These are phyloP conservation scores for Anastatica hierochuntica DNA, from an alignment of 345 rosid genomes.

Conservation along the genomic window DNA sequence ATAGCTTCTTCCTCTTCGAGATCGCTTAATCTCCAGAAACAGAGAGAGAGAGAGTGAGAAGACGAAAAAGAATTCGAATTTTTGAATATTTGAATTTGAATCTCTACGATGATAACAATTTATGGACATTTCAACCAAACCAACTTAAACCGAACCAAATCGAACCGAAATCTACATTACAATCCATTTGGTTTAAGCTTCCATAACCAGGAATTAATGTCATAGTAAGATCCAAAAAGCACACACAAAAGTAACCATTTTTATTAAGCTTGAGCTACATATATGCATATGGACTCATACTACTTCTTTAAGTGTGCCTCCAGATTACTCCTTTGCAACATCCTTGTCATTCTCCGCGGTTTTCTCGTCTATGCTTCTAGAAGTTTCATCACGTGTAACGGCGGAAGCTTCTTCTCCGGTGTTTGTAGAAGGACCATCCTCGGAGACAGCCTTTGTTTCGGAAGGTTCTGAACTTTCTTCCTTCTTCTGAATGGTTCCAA, in stretches of 20 bases:
- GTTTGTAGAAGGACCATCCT: constrained; percentile 36
- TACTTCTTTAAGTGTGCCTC: not conserved
- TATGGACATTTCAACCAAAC: no score
- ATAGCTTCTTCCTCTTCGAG: constrained; percentile 23
- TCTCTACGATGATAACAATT: no score
- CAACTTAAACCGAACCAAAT: no score
- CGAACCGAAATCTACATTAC: no score
- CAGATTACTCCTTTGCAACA: constrained; percentile 1
- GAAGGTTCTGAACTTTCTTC: constrained; percentile 32
- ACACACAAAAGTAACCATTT: not conserved
- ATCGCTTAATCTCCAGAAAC: not conserved
- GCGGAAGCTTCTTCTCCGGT: constrained; percentile 9
- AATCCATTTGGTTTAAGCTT: no score
- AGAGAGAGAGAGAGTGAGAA: not conserved
- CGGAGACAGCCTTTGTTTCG: constrained; percentile 27
- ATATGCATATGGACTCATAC: not conserved
- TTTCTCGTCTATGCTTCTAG: constrained; percentile 14
- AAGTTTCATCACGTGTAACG: constrained; percentile 9
- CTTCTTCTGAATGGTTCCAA: constrained; percentile 56
- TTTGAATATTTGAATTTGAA: no score
- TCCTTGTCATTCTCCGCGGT: constrained; percentile 8
- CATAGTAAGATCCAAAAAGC: not conserved
- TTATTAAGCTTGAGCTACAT: constrained; percentile 13
- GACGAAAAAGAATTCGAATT: no score
- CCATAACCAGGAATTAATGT: not conserved